Base-by-base conservation (phyloP, 768 basidiomycete genomes). In the Amylocystis lapponica region DNA sequence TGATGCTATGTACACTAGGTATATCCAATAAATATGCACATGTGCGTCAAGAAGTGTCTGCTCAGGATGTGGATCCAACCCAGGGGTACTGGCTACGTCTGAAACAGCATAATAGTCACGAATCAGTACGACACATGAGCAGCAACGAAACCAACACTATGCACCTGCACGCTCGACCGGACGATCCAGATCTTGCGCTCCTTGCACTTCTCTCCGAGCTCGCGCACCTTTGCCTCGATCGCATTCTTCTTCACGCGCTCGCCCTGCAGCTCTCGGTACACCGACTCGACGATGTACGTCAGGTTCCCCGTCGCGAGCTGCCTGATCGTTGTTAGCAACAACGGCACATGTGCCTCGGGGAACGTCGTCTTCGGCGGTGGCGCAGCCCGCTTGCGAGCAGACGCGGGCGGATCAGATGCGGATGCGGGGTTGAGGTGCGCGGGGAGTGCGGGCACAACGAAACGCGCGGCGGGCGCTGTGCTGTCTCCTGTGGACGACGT, bases 211-310 rank as follows among this genome's bases (percentile, higher is more conserved):
- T 82, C 84, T 13, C 77, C 71, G 11, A 90, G 74, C 61, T 90
- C 86, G 35, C 76, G 71, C 27, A 93, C 69, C 60, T 91, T 91
- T 3, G 79, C 80, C 61, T 89, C 86, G 34, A 93, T 80, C 4
- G 86, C 79, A 38, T 81, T 85, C 71, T 91, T 92, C 69, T 83
- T 89, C 49, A 90, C 75, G 44, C 81, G 83, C 50, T 83, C 66
- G n/a, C 60, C 62, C 25, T 76, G 76, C 30, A 91, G 67, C 21
- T 83, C 83, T 49, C 82, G 77, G 54, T 81, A 77, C 50, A 91
- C 73, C 7, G 77, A 71, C 46, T 91, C 88, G 0, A 90, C 74
- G 22, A 93, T 75, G 42, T 79, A 72, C 7, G 70, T 71, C 20
- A 88, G 67, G 49, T 70, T 89, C 7, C 74, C 67, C 0, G 83